Evolutionary conservation across 129 eudicot genomes (phyloP).

Genomic region (Escallonia rubra): DNA sequence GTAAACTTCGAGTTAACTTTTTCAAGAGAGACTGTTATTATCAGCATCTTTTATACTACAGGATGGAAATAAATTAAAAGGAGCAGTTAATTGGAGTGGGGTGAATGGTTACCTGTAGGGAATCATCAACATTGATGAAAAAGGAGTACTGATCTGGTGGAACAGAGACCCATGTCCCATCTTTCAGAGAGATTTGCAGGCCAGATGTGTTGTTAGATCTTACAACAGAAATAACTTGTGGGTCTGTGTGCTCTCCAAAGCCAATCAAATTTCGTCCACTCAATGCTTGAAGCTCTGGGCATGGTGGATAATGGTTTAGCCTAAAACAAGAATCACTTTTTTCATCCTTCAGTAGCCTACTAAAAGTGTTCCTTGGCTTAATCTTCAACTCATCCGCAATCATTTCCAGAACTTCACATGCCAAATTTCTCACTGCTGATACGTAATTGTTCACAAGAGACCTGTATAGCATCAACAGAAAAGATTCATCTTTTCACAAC

Average conservation of each 20-base stretch:
- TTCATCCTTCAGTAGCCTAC: constrained; percentile 52
- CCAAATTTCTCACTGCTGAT: constrained; percentile 30
- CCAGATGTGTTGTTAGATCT: constrained; percentile 59
- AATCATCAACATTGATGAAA: constrained; percentile 60
- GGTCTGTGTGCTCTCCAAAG: constrained; percentile 76
- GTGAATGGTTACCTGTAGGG: constrained; percentile 35
- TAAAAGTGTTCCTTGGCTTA: constrained; percentile 38
- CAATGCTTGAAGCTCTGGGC: constrained; percentile 21
- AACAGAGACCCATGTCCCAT: constrained; percentile 58
- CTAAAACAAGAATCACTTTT: constrained; percentile 53
- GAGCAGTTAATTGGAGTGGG: no score
- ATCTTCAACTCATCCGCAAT: constrained; percentile 52
- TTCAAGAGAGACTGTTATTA: no score
- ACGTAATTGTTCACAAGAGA: constrained; percentile 38
- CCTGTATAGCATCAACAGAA: constrained; percentile 22
- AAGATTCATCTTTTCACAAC: no score
- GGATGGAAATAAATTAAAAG: no score
- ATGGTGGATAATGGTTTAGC: constrained; percentile 77
- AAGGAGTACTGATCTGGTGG: constrained; percentile 54
- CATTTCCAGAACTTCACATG: constrained; percentile 50
- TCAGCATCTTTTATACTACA: no score
- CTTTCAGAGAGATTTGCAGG: constrained; percentile 39
- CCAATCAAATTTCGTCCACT: constrained; percentile 38
- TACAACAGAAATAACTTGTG: constrained; percentile 56
- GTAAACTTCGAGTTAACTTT: no score